A percentile compares a stretch with the other conserved stretches of the same genome.
Conservation (phyloP, 2,329 filamentous ascomycete genomes). For the Colletotrichum phormii region DNA sequence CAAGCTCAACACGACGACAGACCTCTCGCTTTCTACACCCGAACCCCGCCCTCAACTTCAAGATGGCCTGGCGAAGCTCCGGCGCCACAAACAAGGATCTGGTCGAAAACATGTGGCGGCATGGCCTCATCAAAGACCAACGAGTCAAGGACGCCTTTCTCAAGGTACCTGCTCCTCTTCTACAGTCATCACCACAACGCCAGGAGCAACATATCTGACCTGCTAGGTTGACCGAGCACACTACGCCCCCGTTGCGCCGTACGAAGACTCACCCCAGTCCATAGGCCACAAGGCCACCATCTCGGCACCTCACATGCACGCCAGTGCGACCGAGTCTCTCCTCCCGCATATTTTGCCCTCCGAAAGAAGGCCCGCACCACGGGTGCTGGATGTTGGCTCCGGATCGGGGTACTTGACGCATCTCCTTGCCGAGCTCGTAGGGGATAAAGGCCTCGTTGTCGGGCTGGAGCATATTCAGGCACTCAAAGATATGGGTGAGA, state of each 20-base stretch:
- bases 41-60: conserved; percentile 35
- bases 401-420: conserved; percentile 89
- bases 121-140: conserved; percentile 78
- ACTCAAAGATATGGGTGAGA: conserved; percentile 70
- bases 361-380: conserved; percentile 48
- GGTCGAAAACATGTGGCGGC: conserved; percentile 79
- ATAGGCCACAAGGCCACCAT: conserved; percentile 69
- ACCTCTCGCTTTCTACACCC: conserved; percentile 10
- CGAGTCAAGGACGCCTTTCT: conserved; percentile 85
- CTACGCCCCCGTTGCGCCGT: conserved; percentile 79
- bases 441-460: conserved; percentile 65
- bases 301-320: conserved; percentile 72
- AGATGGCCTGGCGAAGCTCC: conserved; percentile 92
- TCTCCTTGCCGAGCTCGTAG: conserved; percentile 83
- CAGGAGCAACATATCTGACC: neutral
- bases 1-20: neutral
- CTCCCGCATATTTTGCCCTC: conserved; percentile 57
- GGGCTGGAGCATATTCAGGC: conserved; percentile 80
- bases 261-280: conserved; percentile 68
- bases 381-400: conserved; percentile 80
- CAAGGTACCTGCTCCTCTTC: conserved; percentile 57
- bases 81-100: conserved; percentile 80
- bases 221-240: conserved; percentile 85
- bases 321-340: conserved; percentile 62
- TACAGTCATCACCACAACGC: too few relatives aligned